Base-by-base conservation (phyloP, 257 asterid genomes). In the Primulina huaijiensis region DNA sequence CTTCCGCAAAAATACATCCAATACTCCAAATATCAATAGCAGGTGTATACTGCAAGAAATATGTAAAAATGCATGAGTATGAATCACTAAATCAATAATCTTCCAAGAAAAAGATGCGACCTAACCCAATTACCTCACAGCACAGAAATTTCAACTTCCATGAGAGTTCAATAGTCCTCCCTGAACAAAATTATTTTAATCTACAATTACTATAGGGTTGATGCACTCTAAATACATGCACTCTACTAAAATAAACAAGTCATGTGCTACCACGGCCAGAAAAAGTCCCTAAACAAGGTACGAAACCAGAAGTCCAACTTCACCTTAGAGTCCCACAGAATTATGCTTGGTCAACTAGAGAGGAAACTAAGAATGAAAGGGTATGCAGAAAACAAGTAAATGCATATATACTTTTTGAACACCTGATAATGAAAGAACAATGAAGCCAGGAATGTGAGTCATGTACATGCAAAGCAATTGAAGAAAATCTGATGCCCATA, bases 11-110 rank as follows among this genome's bases (percentile, higher is more conserved):
- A 71, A 92, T 92, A 75, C 98, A 92, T 74, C 98, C 96, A 71
- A 86, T 84, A 74, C 98, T 81, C 96, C 96, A 92, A 65, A 88
- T 86, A 72, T 92, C 98, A 62, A 92, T 89, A n/a, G 96, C 98
- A 68, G 96, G 92, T 27, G 96, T 92, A 79, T 92, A 92, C 98
- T 89, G 96, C 88, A 90, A 65, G 72, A 40, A 40, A 68, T 25
- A 62, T 17, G 52, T 30, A 59, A 70, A 20, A 73, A 19, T 12
- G 66, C 25, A 34, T 83, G 65, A 85, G 82, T 65, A 0, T 60
- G 61, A 63, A n/a, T 60, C 55, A 75, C 34, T 12, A 58, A 27
- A 64, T 20, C 50, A 60, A 65, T 64, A 76, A 64, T 52, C 80
- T 75, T 68, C 75, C 76, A 69, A 72, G 67, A 79, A 67, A 77